phyloP scores from a whole-genome alignment of 208 protist species.

The Entamoeba moshkovskii region DNA sequence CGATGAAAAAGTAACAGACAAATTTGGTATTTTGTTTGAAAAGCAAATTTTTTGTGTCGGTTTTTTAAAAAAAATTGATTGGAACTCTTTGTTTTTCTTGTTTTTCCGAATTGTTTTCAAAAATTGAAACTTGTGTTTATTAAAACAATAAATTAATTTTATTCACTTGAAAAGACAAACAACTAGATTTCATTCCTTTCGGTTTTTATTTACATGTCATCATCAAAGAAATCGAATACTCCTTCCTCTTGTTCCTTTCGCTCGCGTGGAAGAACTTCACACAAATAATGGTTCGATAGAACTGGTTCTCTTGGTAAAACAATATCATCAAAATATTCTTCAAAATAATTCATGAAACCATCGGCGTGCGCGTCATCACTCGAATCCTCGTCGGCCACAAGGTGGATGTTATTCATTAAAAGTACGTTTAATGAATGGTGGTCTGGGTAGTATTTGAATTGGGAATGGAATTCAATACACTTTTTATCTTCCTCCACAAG shows the following conservation, averaged over 20 bases:
- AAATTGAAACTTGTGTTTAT: no score
- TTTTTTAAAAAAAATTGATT: no score
- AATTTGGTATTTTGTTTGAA: no score
- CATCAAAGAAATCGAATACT: no score
- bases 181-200: no score
- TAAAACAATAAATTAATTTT: no score
- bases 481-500: not conserved
- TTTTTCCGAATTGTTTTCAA: no score
- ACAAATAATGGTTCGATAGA: not conserved
- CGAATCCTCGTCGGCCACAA: not conserved
- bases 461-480: not conserved
- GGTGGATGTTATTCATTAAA: not conserved
- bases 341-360: not conserved
- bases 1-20: no score
- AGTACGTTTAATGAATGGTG: not conserved
- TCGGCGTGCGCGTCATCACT: not conserved
- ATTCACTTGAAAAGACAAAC: no score
- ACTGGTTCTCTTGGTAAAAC: not conserved
- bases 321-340: not conserved
- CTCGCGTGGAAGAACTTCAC: not conserved
- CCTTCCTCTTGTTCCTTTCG: not conserved
- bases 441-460: not conserved
- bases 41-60: no score
- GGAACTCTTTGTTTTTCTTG: no score
- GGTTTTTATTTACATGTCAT: no score